A percentile compares a stretch with the other conserved stretches of the same genome.
Conservation (phyloP, 192 early-diverging fungal species). For the Rhizophlyctis rosea region DNA sequence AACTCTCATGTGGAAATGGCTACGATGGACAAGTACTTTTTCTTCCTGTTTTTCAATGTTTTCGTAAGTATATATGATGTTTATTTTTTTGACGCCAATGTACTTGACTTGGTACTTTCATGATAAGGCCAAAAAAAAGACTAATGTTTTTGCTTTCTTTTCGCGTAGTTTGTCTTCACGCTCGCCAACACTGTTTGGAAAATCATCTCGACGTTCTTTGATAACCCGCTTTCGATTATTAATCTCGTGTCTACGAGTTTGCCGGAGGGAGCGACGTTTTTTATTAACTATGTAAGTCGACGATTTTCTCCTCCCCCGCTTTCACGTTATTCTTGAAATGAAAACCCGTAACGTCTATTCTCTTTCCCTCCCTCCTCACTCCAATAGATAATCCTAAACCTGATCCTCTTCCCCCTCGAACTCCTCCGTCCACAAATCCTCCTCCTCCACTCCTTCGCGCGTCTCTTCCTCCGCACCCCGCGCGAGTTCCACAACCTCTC, state of each 20-base stretch:
- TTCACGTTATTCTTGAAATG: too few species aligned
- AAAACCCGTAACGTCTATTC: not conserved
- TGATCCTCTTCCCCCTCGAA: constrained; percentile 40
- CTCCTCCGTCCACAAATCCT: constrained; percentile 39
- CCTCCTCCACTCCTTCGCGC: constrained; percentile 25
- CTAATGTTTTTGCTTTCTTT: too few species aligned
- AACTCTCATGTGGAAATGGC: constrained; percentile 32
- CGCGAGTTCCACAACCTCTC: constrained; percentile 44
- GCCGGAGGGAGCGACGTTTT: constrained; percentile 45
- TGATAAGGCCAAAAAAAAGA: too few species aligned
- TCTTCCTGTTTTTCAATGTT: constrained; percentile 53
- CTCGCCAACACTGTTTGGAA: constrained; percentile 21
- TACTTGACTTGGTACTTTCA: too few species aligned
- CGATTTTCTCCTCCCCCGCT: not conserved
- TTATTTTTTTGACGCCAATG: too few species aligned
- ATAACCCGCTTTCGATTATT: constrained; percentile 38
- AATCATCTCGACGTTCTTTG: constrained; percentile 20
- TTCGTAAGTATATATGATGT: constrained; percentile 23
- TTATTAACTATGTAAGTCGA: constrained; percentile 41
- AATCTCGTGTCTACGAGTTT: constrained; percentile 29
- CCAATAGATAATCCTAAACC: constrained; percentile 39
- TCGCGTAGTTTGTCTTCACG: constrained; percentile 40
- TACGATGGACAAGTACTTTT: constrained; percentile 46
- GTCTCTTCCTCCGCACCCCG: constrained; percentile 36
- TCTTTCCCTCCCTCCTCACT: not conserved